Base-by-base conservation (phyloP, 305 asterid species). In the Fraxinus platypoda region DNA sequence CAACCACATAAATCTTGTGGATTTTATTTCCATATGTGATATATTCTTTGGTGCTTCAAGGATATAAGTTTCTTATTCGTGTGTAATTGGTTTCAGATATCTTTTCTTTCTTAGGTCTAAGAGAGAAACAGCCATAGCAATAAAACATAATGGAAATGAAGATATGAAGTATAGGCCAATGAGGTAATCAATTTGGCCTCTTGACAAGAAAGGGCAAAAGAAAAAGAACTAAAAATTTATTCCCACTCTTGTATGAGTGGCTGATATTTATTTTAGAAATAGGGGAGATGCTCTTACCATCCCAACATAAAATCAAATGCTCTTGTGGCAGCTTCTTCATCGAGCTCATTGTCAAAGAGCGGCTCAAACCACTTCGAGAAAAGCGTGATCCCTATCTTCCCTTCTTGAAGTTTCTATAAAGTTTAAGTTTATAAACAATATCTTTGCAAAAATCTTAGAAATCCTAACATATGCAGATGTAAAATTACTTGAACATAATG, bases 261-360 rank as follows among this genome's bases (percentile, higher is more conserved):
- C 70, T 1, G 8, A 46, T 33, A 28, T 11, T 37, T 46, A 28
- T 1, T 3, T 1, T 12, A 41, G 59, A 8, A 1, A 26, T 26
- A 21, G 35, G 11, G 13, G 3, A 57, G 9, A 41, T 17, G 3
- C 8, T 57, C 80, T 82, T 33, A 83, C 85, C 85, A 86, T 43
- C 87, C 87, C 23, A 84, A 34, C 80, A 49, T 57, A 75, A 82
- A 84, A 76, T 84, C 87, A 2, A 75, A 11, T 38, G 85, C 81
- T 8, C 87, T 43, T 49, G 30, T 0, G 9, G 82, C 57, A 75
- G 83, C 85, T 2, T 76, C 68, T 19, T 9, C 35, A 19, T 80
- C 74, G 0, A 64, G 57, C 9, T 41, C 23, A 41, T 64, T 46
- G 6, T 80, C 76, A 11, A 64, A 11, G 12, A 73, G 23, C 6